Evolutionary conservation across 2,329 filamentous ascomycete genomes (phyloP), one percentile per base, ranked within the genome.

Genomic region (Didymella arachidicola): DNA sequence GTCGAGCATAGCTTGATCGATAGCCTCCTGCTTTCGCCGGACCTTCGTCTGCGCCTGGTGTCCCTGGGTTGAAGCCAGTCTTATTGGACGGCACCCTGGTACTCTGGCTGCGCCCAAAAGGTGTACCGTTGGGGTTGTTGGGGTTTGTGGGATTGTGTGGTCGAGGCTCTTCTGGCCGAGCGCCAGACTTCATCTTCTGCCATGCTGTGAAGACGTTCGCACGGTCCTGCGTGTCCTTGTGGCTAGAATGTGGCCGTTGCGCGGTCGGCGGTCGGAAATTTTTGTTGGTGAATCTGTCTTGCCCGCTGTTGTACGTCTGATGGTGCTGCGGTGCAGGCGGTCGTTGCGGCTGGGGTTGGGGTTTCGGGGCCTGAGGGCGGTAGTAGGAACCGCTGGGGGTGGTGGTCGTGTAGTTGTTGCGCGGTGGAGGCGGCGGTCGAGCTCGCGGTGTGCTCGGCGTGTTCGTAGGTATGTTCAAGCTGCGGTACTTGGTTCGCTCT

Each of bases 31-130:
- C 82, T 57, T 81, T 80, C 22, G 85, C 85, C 70, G 84, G 84
- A 34, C 83, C 80, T 65, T 88, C 86, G 67, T 88, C 86, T 34
- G 81, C 84, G n/a, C 83, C 84, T 30, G 84, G 80, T 7, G 80
- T 80, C n/a, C 80, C 80, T 19, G 86, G 85, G 54, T 86, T 83
- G 67, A 87, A 88, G 4, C 84, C 86, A 43, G 79, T 77, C 69
- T 80, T 85, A 64, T 79, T 82, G 65, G 80, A 84, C 36, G 83
- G 83, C 3, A 80, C 77, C 50, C 75, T 71, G 3, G 75, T 74
- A 49, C 76, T 78, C 42, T 75, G 72, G 47, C 71, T 79, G 19
- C 78, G 75, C 19, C 70, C 70, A 57, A 79, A 74, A 3, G 73
- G 73, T 7, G 78, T 69, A 44, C 76, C 74, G 34, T 76, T 75